Evolutionary conservation across 257 asterid genomes (phyloP).

Genomic region (Parsonsia alboflavescens): DNA sequence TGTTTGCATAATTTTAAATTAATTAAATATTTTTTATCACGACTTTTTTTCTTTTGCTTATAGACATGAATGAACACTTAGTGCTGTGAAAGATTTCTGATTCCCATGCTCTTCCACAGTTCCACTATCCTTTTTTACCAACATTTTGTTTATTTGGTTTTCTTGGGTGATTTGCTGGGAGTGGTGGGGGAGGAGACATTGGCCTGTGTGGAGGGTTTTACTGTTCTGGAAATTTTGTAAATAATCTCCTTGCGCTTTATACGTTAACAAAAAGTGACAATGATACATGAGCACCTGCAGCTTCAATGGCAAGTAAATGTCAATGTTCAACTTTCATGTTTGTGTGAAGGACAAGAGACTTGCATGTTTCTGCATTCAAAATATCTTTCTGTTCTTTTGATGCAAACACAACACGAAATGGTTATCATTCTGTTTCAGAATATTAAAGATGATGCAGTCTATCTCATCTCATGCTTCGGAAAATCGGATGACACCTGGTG

Average conservation of each 20-base stretch:
- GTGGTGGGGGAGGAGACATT: not conserved
- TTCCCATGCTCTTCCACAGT: not conserved
- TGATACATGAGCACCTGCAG: not conserved
- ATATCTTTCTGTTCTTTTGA: not conserved
- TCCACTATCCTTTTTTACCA: not conserved
- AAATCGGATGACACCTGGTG: constrained; percentile 83
- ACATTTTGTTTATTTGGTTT: not conserved
- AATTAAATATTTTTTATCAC: too few species aligned
- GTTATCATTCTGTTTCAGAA: constrained; percentile 29
- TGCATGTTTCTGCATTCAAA: not conserved
- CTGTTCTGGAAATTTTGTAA: not conserved
- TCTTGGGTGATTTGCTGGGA: not conserved
- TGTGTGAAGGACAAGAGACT: not conserved
- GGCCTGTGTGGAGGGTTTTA: not conserved
- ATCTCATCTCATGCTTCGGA: constrained; percentile 66
- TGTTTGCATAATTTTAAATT: too few species aligned
- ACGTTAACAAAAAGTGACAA: not conserved
- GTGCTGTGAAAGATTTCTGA: not conserved
- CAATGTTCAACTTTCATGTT: not conserved
- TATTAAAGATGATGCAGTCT: constrained; percentile 82
- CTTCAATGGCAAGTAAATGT: not conserved
- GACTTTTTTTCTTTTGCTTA: too few species aligned
- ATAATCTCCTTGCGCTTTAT: not conserved
- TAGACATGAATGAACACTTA: too few species aligned
- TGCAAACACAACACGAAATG: not conserved